Percentiles rank a stretch among this genome's conserved stretches.
Evolutionary conservation across 768 basidiomycete species (phyloP).

Genomic region (Lyophyllum atratum): DNA sequence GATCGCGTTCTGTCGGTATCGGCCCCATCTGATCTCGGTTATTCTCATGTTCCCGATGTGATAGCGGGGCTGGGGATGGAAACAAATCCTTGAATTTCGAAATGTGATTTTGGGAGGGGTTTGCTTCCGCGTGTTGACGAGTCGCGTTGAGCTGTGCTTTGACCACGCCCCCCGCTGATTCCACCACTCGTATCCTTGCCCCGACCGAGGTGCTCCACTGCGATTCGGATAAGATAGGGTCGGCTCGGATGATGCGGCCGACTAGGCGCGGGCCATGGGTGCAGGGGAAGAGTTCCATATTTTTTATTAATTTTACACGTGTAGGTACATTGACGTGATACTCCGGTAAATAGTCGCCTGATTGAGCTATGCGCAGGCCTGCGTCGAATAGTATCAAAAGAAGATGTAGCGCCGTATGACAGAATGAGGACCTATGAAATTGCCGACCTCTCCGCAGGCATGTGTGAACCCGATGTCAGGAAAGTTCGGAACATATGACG

Average conservation of each 20-base stretch:
- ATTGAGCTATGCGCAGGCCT: slow-evolving; percentile 13
- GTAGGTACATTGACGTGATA: slow-evolving; percentile 16
- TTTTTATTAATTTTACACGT: too few species aligned
- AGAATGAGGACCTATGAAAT: slow-evolving; percentile 10
- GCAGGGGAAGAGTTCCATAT: slow-evolving; percentile 1
- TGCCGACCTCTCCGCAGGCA: slow-evolving; percentile 17
- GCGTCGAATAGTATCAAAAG: slow-evolving; percentile 1
- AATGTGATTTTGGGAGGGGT: neutral
- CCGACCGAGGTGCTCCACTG: slow-evolving; percentile 3
- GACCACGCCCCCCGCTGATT: neutral
- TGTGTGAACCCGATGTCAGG: slow-evolving; percentile 7
- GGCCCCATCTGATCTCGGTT: slow-evolving; percentile 7
- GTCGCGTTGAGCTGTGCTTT: neutral
- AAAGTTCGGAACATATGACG: slow-evolving; percentile 12
- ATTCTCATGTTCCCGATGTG: neutral
- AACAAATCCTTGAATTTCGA: neutral
- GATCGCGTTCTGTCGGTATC: slow-evolving; percentile 4
- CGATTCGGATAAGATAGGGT: slow-evolving; percentile 3
- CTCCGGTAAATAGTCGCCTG: slow-evolving; percentile 21
- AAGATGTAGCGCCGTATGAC: slow-evolving; percentile 1
- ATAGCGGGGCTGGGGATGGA: neutral
- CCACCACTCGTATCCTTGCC: slow-evolving; percentile 2
- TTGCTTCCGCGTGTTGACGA: slow-evolving; percentile 6
- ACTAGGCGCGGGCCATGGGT: slow-evolving; percentile 3
- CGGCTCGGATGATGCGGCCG: slow-evolving; percentile 24